Conservation (phyloP, 148 eudicot genomes). For the Dysphania ambrosioides region DNA sequence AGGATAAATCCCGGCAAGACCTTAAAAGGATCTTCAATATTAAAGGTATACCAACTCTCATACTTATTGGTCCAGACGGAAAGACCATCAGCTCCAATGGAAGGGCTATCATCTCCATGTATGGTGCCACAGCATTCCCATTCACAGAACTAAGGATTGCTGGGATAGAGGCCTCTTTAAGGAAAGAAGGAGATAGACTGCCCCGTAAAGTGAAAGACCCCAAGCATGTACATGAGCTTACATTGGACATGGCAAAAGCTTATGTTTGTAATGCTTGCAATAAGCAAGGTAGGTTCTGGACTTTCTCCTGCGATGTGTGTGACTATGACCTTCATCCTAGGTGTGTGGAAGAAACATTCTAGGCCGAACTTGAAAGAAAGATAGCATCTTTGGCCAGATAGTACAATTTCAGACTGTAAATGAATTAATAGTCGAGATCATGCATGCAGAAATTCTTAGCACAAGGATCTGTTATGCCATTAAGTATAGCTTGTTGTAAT, state of each 20-base stretch:
- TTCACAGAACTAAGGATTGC: conserved; percentile 40
- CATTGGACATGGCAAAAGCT: conserved; percentile 54
- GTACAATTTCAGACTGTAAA: neutral
- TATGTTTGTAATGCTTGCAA: conserved; percentile 51
- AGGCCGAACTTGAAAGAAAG: neutral
- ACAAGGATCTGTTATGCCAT: neutral
- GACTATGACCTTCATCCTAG: conserved; percentile 60
- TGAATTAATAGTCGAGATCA: neutral
- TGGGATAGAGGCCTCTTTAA: conserved; percentile 33
- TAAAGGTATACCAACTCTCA: conserved; percentile 45
- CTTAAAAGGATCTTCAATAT: conserved; percentile 48
- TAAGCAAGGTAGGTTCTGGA: conserved; percentile 51
- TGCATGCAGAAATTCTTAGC: neutral
- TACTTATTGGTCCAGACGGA: conserved; percentile 48
- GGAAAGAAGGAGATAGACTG: conserved; percentile 44
- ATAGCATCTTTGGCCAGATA: neutral
- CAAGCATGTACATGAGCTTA: conserved; percentile 49
- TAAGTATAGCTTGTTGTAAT: neutral
- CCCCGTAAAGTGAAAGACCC: conserved; percentile 38
- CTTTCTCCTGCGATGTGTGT: conserved; percentile 53
- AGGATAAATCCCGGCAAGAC: conserved; percentile 42
- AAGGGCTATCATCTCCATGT: conserved; percentile 36
- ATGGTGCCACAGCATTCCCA: conserved; percentile 49
- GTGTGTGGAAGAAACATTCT: conserved; percentile 37
- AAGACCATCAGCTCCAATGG: conserved; percentile 40